These are phyloP conservation scores for Nitzschia palea DNA, from an alignment of 108 stramenopile species.

Conservation along the genomic window DNA sequence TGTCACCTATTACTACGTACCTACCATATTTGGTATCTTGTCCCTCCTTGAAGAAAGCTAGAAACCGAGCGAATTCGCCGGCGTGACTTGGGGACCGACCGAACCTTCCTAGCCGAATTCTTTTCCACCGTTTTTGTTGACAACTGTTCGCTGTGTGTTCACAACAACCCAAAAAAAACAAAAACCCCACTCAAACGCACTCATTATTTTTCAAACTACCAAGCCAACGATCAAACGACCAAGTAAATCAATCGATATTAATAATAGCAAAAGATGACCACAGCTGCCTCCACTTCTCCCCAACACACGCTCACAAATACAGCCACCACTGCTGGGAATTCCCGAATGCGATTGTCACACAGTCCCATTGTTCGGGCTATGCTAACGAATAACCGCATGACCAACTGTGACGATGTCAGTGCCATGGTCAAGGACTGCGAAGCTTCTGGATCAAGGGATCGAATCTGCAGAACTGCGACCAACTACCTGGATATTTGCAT, in stretches of 20 bases:
- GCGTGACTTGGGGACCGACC: too few species aligned
- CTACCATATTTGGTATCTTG: too few species aligned
- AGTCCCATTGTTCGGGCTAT: conserved; percentile 39
- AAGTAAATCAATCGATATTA: not conserved
- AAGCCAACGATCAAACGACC: not conserved
- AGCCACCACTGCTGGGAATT: not conserved
- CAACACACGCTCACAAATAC: conserved; percentile 8
- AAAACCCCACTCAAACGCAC: not conserved
- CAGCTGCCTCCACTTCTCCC: conserved; percentile 2
- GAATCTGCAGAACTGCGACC: conserved; percentile 39
- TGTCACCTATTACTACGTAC: too few species aligned
- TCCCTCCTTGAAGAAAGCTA: too few species aligned
- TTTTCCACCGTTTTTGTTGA: too few species aligned
- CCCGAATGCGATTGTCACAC: conserved; percentile 5
- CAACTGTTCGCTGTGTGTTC: too few species aligned
- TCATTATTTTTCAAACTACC: not conserved
- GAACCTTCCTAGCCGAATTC: too few species aligned
- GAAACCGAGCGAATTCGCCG: too few species aligned
- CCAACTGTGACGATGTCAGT: conserved; percentile 39
- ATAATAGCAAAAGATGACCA: too few species aligned
- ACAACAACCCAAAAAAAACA: not conserved
- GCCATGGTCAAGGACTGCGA: conserved; percentile 38
- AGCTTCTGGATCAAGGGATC: conserved; percentile 17
- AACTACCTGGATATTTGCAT: conserved; percentile 27
- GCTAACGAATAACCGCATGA: conserved; percentile 42